Conservation (phyloP, 176 grass and related monocot genomes). For the Aegilops longissima region DNA sequence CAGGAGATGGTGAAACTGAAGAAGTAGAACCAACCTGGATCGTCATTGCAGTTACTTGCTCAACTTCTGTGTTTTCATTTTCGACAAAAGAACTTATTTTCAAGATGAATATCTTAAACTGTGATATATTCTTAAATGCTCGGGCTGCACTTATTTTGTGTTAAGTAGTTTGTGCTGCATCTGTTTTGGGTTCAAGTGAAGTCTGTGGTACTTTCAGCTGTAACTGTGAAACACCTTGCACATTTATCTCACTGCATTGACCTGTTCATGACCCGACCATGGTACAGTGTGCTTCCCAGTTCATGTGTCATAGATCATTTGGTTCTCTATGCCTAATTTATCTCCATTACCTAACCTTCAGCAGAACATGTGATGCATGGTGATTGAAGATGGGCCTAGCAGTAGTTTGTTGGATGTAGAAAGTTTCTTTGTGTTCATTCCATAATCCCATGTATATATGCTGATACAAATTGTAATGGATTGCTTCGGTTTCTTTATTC, state of each 20-base stretch:
- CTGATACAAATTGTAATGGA: neutral
- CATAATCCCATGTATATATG: neutral
- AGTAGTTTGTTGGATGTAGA: neutral
- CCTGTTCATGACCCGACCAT: neutral
- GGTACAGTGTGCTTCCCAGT: neutral
- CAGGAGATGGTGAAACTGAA: slow-evolving; percentile 49
- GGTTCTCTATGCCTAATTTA: neutral
- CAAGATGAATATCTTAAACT: neutral
- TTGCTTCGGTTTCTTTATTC: neutral
- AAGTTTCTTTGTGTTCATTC: neutral
- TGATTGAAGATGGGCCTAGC: neutral
- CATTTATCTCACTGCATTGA: neutral
- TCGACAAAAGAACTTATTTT: neutral
- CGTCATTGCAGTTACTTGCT: slow-evolving; percentile 18
- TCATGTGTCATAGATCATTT: neutral
- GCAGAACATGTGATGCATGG: neutral
- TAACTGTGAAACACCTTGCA: neutral
- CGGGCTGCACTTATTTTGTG: neutral
- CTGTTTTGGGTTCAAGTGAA: neutral
- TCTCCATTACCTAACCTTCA: neutral
- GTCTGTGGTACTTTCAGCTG: neutral
- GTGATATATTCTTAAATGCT: neutral
- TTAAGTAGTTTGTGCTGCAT: neutral
- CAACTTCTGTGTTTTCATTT: neutral
- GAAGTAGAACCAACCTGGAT: slow-evolving; percentile 35